phyloP scores from a whole-genome alignment of 2,329 filamentous ascomycete species.

The Diaporthe longicolla region DNA sequence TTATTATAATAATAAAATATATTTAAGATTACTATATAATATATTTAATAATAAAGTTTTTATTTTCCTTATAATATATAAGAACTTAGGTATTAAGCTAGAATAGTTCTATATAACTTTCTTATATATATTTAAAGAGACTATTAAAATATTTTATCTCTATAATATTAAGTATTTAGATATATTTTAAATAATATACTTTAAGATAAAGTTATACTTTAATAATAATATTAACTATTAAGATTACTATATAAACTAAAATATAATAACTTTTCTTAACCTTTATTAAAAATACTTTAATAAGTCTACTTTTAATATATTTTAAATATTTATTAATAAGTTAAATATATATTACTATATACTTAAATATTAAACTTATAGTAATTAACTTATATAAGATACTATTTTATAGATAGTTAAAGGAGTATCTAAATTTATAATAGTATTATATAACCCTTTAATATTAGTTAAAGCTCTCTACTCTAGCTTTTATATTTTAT shows the following conservation, averaged over 20 bases:
- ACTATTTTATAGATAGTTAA: background rate
- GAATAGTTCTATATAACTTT: background rate
- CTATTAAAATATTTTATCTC: background rate
- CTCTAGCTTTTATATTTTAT: background rate
- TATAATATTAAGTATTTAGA: background rate
- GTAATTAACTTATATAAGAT: background rate
- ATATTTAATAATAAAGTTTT: constrained; percentile 1
- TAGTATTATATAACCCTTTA: background rate
- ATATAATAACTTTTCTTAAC: background rate
- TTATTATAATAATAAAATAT: constrained; percentile 9
- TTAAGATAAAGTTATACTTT: background rate
- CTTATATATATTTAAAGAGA: background rate
- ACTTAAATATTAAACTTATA: too few species aligned
- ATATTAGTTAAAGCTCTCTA: background rate
- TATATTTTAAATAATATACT: background rate
- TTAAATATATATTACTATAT: too few species aligned
- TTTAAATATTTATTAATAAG: background rate
- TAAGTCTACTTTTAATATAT: background rate
- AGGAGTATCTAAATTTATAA: background rate
- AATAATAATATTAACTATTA: background rate
- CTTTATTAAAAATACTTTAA: background rate
- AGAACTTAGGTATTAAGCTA: background rate
- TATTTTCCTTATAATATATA: background rate
- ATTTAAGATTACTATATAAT: background rate
- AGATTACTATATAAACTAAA: background rate